Percentiles rank a stretch among this genome's conserved stretches.
phyloP scores from a whole-genome alignment of 2,329 filamentous ascomycete genomes.

The Colletotrichum spinosum region DNA sequence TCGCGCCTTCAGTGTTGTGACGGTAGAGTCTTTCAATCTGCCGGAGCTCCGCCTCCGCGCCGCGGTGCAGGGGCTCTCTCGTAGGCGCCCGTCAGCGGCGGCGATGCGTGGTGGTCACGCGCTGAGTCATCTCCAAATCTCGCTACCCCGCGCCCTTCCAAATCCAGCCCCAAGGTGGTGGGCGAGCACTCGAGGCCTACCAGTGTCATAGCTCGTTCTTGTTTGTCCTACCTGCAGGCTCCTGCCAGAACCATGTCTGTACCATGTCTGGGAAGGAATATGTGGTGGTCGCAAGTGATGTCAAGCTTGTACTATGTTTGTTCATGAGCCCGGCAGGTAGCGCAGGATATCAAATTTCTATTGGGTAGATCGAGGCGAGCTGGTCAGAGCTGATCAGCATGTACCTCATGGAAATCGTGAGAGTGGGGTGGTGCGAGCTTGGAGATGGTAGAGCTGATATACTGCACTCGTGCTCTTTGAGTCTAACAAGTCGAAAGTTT shows the following conservation, averaged over 20 bases:
- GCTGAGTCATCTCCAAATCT: conserved; percentile 8
- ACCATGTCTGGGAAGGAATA: too few species aligned
- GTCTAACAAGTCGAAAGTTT: too few species aligned
- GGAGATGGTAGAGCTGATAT: too few species aligned
- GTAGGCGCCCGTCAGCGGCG: not conserved
- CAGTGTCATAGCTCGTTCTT: conserved; percentile 16
- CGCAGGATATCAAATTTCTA: too few species aligned
- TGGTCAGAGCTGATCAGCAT: too few species aligned
- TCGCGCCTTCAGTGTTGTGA: not conserved
- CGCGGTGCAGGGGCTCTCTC: conserved; percentile 11
- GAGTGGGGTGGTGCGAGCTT: too few species aligned
- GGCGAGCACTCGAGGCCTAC: not conserved
- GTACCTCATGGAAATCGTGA: too few species aligned
- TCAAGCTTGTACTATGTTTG: too few species aligned
- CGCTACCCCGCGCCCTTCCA: conserved; percentile 13
- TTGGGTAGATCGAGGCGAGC: too few species aligned
- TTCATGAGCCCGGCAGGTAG: too few species aligned
- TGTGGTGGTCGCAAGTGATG: too few species aligned
- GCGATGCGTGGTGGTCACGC: conserved; percentile 14
- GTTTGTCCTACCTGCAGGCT: not conserved
- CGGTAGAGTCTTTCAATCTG: not conserved
- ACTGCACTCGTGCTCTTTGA: too few species aligned
- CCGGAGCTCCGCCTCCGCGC: conserved; percentile 28
- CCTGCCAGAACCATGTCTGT: not conserved
- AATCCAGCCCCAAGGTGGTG: conserved; percentile 11